Percentiles rank a stretch among this genome's conserved stretches.
phyloP scores from a whole-genome alignment of 129 eudicot genomes.

The Flaveria trinervia region DNA sequence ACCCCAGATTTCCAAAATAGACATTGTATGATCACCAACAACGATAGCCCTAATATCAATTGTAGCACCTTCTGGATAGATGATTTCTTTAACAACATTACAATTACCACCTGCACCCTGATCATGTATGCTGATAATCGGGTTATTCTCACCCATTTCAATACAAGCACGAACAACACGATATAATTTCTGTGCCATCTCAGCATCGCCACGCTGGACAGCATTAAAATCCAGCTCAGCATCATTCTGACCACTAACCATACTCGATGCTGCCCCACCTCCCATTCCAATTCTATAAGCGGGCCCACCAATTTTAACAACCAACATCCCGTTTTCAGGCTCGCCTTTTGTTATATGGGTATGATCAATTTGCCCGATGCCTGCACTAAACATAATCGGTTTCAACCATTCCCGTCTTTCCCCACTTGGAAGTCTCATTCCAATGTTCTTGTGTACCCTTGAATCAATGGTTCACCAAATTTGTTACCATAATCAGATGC shows the following conservation, averaged over 20 bases:
- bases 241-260: slow-evolving; percentile 93
- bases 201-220: slow-evolving; percentile 97
- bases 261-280: slow-evolving; percentile 98
- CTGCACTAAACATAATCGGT: slow-evolving; percentile 94
- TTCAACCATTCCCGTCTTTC: slow-evolving; percentile 94
- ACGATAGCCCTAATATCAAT: slow-evolving; percentile 84
- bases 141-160: slow-evolving; percentile 87
- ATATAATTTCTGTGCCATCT: slow-evolving; percentile 86
- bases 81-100: slow-evolving; percentile 91
- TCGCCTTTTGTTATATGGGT: slow-evolving; percentile 80
- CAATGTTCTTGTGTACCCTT: slow-evolving; percentile 84
- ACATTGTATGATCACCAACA: slow-evolving; percentile 94
- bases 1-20: slow-evolving; percentile 96
- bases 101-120: slow-evolving; percentile 99
- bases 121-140: slow-evolving; percentile 86
- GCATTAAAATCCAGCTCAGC: slow-evolving; percentile 95
- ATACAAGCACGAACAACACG: slow-evolving; percentile 93
- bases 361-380: slow-evolving; percentile 90
- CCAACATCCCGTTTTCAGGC: slow-evolving; percentile 87
- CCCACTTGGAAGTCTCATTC: slow-evolving; percentile 86
- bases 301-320: slow-evolving; percentile 94
- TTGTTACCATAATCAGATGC: slow-evolving; percentile 75
- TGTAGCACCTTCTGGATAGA: slow-evolving; percentile 81
- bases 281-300: slow-evolving; percentile 98
- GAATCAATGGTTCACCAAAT: slow-evolving; percentile 59